Percentiles rank a stretch among this genome's conserved stretches.
These are phyloP conservation scores for Phyllosticta ampelicida DNA, from an alignment of 2,329 filamentous ascomycete genomes.

Conservation along the genomic window DNA sequence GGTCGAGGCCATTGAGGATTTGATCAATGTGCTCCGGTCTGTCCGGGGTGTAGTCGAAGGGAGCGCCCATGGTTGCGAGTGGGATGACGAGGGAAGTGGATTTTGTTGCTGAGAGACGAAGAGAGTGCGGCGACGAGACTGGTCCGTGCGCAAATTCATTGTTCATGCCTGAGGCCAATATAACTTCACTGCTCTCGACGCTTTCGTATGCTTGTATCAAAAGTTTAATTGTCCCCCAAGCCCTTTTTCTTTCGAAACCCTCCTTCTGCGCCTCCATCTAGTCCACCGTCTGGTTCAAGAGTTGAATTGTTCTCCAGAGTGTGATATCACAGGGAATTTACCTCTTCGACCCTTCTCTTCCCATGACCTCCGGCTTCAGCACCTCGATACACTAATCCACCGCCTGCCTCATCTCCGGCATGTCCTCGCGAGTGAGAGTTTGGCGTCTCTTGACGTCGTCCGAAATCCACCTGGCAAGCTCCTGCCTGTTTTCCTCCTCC, in stretches of 20 bases:
- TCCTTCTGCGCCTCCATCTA: too few relatives aligned
- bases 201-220: neutral
- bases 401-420: neutral
- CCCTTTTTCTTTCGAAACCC: too few relatives aligned
- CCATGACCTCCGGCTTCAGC: too few relatives aligned
- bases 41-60: slow-evolving; percentile 82
- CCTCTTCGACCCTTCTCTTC: neutral
- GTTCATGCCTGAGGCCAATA: neutral
- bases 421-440: neutral
- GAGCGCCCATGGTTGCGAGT: slow-evolving; percentile 32
- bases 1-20: slow-evolving; percentile 94
- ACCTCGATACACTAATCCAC: neutral
- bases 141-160: neutral
- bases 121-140: neutral
- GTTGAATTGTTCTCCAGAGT: neutral
- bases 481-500: slow-evolving; percentile 27
- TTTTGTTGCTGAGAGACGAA: neutral
- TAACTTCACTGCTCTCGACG: too few relatives aligned
- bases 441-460: neutral
- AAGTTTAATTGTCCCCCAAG: neutral
- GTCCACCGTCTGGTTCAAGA: too few relatives aligned
- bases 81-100: neutral
- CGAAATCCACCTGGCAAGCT: slow-evolving; percentile 15
- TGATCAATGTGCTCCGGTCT: slow-evolving; percentile 82
- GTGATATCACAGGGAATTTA: too few relatives aligned